Conservation (phyloP, 306 rosid species). For the Cucumis sativus region DNA sequence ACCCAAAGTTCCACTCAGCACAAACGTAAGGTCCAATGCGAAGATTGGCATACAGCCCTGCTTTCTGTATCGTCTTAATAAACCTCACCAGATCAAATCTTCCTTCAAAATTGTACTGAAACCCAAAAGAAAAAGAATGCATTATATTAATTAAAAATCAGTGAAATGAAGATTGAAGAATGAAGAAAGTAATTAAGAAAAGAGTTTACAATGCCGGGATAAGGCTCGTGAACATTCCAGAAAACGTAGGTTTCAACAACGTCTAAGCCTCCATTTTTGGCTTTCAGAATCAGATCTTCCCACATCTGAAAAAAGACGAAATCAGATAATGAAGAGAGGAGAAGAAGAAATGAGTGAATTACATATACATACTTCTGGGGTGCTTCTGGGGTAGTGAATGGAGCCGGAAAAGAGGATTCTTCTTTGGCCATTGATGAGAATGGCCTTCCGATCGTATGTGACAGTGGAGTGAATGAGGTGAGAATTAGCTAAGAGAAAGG, state of each 20-base stretch:
- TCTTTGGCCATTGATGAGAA: conserved; percentile 71
- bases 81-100: conserved; percentile 76
- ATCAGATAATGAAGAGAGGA: background rate
- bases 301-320: conserved; percentile 43
- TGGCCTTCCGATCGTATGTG: conserved; percentile 76
- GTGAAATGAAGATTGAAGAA: background rate
- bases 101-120: conserved; percentile 90
- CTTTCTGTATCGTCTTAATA: conserved; percentile 70
- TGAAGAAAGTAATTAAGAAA: background rate
- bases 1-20: conserved; percentile 99
- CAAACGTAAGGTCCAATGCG: conserved; percentile 98
- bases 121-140: no score
- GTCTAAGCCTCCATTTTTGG: conserved; percentile 84
- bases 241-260: conserved; percentile 82
- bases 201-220: conserved; percentile 50
- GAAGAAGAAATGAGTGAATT: background rate
- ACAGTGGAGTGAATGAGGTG: conserved; percentile 37
- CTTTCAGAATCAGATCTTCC: conserved; percentile 89
- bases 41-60: conserved; percentile 82
- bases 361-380: conserved; percentile 48
- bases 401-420: conserved; percentile 93
- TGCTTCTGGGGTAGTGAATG: conserved; percentile 95
- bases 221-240: conserved; percentile 92
- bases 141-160: no score
- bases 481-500: conserved; percentile 14